These are phyloP conservation scores for Mallotus japonicus DNA, from an alignment of 441 rosid genomes.

Conservation along the genomic window DNA sequence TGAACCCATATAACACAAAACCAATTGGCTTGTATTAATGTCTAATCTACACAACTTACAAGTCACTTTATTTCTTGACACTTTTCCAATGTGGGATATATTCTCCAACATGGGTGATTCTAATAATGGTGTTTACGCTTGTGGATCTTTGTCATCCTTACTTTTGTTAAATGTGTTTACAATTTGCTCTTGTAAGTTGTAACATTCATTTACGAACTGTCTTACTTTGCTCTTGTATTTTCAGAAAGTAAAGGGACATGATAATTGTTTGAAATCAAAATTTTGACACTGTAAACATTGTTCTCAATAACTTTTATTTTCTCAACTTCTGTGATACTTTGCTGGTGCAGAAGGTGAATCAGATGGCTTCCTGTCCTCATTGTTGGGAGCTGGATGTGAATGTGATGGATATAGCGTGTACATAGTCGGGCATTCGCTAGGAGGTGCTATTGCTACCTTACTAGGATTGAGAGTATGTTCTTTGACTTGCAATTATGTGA, in stretches of 20 bases:
- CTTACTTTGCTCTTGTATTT: too few species aligned
- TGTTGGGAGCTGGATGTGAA: slow-evolving; percentile 78
- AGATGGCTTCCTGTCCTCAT: slow-evolving; percentile 64
- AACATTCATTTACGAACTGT: too few species aligned
- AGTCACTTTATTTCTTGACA: too few species aligned
- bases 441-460: slow-evolving; percentile 88
- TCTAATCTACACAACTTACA: too few species aligned
- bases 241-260: too few species aligned
- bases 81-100: too few species aligned
- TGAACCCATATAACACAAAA: too few species aligned
- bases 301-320: neutral
- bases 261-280: neutral
- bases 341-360: slow-evolving; percentile 42
- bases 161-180: neutral
- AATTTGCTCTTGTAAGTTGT: neutral
- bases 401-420: slow-evolving; percentile 77
- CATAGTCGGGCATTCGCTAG: slow-evolving; percentile 84
- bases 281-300: neutral
- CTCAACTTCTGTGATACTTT: slow-evolving; percentile 18
- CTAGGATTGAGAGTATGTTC: slow-evolving; percentile 74
- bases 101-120: too few species aligned
- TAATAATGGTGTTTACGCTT: neutral
- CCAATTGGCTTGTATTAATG: too few species aligned
- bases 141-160: neutral
- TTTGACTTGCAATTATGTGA: slow-evolving; percentile 3